Evolutionary conservation across 208 protist species (phyloP).

Genomic region (Leishmania amazonensis): DNA sequence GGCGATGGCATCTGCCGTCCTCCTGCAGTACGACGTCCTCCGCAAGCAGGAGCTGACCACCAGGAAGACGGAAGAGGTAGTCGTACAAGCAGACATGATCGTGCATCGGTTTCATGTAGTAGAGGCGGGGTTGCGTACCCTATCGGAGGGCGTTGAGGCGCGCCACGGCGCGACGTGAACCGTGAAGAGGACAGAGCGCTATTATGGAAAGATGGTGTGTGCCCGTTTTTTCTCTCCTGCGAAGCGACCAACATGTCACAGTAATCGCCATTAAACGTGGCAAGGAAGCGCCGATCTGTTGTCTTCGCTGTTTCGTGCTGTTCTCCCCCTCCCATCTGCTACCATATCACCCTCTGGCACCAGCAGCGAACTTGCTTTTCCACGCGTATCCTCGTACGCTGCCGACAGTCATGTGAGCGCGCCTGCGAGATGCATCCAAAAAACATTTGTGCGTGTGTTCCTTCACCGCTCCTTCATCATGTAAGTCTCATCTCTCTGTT

Average conservation of each 20-base stretch:
- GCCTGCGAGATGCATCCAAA: not conserved
- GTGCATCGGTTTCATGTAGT: conserved; percentile 30
- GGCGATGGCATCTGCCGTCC: conserved; percentile 12
- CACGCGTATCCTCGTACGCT: not conserved
- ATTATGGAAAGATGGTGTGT: not conserved
- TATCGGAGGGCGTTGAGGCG: conserved; percentile 1
- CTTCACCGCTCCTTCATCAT: not conserved
- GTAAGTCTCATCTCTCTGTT: not conserved
- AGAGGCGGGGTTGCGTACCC: conserved; percentile 11
- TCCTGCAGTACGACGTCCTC: conserved; percentile 33
- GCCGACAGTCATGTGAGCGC: not conserved
- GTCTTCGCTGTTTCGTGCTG: not conserved
- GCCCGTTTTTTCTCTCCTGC: not conserved
- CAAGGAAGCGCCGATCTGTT: not conserved
- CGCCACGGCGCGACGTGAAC: not conserved
- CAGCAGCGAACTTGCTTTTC: not conserved
- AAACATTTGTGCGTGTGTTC: not conserved
- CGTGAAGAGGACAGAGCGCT: not conserved
- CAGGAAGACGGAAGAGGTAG: conserved; percentile 21
- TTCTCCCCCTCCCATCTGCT: not conserved
- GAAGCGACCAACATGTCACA: not conserved
- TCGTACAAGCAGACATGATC: conserved; percentile 26
- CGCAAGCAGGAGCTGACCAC: conserved; percentile 34
- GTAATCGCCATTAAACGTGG: not conserved
- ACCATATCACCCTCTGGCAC: not conserved